Evolutionary conservation across 805 yeast species (phyloP).

Genomic region (Myxozyma nipponensis): DNA sequence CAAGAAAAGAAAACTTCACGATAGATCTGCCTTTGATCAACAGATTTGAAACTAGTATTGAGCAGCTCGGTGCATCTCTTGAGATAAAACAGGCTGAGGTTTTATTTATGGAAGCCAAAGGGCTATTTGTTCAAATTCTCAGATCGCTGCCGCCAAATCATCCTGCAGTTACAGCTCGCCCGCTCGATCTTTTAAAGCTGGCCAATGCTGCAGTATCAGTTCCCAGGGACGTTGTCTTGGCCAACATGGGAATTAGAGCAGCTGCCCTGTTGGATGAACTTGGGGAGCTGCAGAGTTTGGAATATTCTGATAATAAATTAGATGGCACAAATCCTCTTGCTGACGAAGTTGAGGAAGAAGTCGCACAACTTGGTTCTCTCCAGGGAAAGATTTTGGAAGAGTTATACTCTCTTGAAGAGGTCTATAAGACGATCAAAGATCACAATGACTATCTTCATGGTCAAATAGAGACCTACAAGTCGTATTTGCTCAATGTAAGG

Average conservation of each 20-base stretch:
- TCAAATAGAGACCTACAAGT: slow-evolving; percentile 39
- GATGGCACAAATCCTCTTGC: slow-evolving; percentile 29
- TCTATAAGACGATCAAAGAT: slow-evolving; percentile 35
- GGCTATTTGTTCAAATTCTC: slow-evolving; percentile 37
- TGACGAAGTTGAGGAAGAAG: slow-evolving; percentile 37
- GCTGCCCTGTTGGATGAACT: slow-evolving; percentile 34
- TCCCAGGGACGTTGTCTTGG: slow-evolving; percentile 32
- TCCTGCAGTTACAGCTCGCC: slow-evolving; percentile 26
- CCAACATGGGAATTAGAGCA: slow-evolving; percentile 37
- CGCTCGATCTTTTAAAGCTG: slow-evolving; percentile 33
- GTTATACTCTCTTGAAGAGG: slow-evolving; percentile 35
- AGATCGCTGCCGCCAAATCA: slow-evolving; percentile 36
- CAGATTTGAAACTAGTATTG: slow-evolving; percentile 37
- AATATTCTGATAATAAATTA: background rate
- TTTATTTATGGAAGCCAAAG: slow-evolving; percentile 37
- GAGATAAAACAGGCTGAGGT: slow-evolving; percentile 35
- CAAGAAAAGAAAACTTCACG: slow-evolving; percentile 33
- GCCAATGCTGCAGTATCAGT: slow-evolving; percentile 36
- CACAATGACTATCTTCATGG: slow-evolving; percentile 38
- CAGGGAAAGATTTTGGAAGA: slow-evolving; percentile 35
- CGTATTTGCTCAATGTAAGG: slow-evolving; percentile 38
- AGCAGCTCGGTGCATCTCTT: slow-evolving; percentile 30
- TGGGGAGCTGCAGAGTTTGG: slow-evolving; percentile 15
- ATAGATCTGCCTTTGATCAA: slow-evolving; percentile 36
- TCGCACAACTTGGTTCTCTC: slow-evolving; percentile 36